Conservation (phyloP, 2,329 filamentous ascomycete genomes). For the Magnaporthiopsis rhizophila region DNA sequence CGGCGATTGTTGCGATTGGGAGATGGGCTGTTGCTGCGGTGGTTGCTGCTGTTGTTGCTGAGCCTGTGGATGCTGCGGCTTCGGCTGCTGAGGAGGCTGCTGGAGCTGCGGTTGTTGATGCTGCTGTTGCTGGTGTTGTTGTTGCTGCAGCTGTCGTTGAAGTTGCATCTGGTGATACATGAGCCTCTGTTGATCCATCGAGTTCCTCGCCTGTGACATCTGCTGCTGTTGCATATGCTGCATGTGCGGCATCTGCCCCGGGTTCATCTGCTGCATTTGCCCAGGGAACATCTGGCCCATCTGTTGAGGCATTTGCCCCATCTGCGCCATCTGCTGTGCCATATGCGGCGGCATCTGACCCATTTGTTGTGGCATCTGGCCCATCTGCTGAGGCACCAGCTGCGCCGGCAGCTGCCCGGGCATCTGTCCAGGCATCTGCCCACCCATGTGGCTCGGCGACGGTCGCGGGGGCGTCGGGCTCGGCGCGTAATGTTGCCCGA, state of each 20-base stretch:
- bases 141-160: constrained; percentile 5
- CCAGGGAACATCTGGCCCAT: constrained; percentile 22
- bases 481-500: constrained; percentile 50
- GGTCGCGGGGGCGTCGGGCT: constrained; percentile 48
- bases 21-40: constrained; percentile 34
- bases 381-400: constrained; percentile 48
- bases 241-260: constrained; percentile 26
- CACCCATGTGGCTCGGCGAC: constrained; percentile 45
- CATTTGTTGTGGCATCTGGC: constrained; percentile 37
- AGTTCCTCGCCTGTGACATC: constrained; percentile 39
- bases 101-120: constrained; percentile 1
- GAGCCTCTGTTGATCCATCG: constrained; percentile 66
- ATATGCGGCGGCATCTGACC: constrained; percentile 26
- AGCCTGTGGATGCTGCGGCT: background rate
- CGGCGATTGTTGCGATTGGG: constrained; percentile 1
- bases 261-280: constrained; percentile 29
- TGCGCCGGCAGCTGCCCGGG: constrained; percentile 25
- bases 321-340: constrained; percentile 23
- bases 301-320: constrained; percentile 27
- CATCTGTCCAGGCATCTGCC: constrained; percentile 10
- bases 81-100: background rate
- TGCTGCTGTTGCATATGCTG: constrained; percentile 27
- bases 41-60: constrained; percentile 64
- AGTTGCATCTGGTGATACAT: constrained; percentile 72
- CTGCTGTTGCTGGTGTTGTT: background rate